Percentiles rank a stretch among this genome's conserved stretches.
Conservation (phyloP, 805 yeast species). For the Debaryomyces maramus region DNA sequence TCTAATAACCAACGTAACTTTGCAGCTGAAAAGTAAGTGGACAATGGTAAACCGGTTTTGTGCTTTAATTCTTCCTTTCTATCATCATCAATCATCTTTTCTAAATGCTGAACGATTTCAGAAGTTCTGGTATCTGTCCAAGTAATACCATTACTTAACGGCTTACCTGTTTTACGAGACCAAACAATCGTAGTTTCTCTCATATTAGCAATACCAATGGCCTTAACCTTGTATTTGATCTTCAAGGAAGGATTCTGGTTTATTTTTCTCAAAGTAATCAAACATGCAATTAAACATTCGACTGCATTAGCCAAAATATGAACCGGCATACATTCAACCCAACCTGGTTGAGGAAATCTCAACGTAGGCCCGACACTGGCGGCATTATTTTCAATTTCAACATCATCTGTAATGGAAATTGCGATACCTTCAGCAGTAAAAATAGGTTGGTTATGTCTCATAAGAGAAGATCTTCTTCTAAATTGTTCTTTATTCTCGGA, state of each 20-base stretch:
- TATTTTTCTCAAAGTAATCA: slow-evolving; percentile 54
- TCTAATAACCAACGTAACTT: slow-evolving; percentile 88
- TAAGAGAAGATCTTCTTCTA: slow-evolving; percentile 43
- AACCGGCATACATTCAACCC: slow-evolving; percentile 93
- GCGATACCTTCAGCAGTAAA: slow-evolving; percentile 77
- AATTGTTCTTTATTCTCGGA: slow-evolving; percentile 45
- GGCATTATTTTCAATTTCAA: slow-evolving; percentile 62
- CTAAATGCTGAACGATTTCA: slow-evolving; percentile 63
- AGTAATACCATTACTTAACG: slow-evolving; percentile 85
- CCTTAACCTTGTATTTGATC: slow-evolving; percentile 60
- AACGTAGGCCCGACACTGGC: slow-evolving; percentile 65
- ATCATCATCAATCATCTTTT: slow-evolving; percentile 51
- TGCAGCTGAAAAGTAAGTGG: slow-evolving; percentile 89
- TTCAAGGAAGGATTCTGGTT: slow-evolving; percentile 52
- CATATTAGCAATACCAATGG: slow-evolving; percentile 92
- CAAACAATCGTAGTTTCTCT: slow-evolving; percentile 91
- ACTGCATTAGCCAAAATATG: slow-evolving; percentile 78
- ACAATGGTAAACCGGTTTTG: slow-evolving; percentile 81
- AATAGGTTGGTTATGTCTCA: slow-evolving; percentile 54
- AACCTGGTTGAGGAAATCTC: slow-evolving; percentile 77
- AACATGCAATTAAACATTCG: slow-evolving; percentile 71
- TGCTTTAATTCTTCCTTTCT: slow-evolving; percentile 57
- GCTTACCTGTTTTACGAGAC: slow-evolving; percentile 80
- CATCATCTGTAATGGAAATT: slow-evolving; percentile 54
- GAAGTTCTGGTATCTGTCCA: slow-evolving; percentile 95